Conservation (phyloP, 108 stramenopile species). For the Cyclotella kingstonii region DNA sequence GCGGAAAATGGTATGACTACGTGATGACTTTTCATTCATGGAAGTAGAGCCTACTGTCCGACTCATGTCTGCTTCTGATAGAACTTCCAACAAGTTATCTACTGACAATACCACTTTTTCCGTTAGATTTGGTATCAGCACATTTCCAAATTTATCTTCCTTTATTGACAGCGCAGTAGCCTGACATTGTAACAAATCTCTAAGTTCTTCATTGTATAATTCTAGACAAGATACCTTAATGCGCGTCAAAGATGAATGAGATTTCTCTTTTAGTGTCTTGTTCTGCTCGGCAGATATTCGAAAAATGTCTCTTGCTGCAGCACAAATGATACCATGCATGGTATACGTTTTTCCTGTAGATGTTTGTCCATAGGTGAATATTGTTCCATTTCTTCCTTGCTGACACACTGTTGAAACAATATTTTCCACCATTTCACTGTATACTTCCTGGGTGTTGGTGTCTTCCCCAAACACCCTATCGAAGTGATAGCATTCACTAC, state of each 20-base stretch:
- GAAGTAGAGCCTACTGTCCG: conserved; percentile 81
- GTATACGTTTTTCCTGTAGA: conserved; percentile 42
- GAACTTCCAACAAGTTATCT: conserved; percentile 56
- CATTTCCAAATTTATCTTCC: conserved; percentile 89
- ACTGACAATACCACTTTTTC: conserved; percentile 54
- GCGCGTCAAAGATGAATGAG: conserved; percentile 16
- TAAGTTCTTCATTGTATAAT: conserved; percentile 96
- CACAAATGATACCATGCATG: conserved; percentile 61
- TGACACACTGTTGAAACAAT: conserved; percentile 63
- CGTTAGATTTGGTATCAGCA: conserved; percentile 55
- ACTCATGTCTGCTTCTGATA: conserved; percentile 61
- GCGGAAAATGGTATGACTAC: conserved; percentile 91
- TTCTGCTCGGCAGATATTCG: conserved; percentile 8
- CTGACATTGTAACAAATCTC: conserved; percentile 75
- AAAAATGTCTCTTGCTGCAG: conserved; percentile 63
- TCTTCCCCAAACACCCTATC: conserved; percentile 82
- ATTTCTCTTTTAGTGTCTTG: neutral
- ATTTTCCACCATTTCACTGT: conserved; percentile 64
- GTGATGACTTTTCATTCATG: conserved; percentile 88
- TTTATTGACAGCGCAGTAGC: conserved; percentile 39
- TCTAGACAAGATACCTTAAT: conserved; percentile 91
- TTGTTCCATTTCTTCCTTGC: conserved; percentile 80
- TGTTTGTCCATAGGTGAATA: conserved; percentile 74
- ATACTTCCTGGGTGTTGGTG: conserved; percentile 60
- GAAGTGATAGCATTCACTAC: conserved; percentile 47